Conservation (phyloP, 495 filamentous ascomycete genomes). For the Aspergillus saccharolyticus region DNA sequence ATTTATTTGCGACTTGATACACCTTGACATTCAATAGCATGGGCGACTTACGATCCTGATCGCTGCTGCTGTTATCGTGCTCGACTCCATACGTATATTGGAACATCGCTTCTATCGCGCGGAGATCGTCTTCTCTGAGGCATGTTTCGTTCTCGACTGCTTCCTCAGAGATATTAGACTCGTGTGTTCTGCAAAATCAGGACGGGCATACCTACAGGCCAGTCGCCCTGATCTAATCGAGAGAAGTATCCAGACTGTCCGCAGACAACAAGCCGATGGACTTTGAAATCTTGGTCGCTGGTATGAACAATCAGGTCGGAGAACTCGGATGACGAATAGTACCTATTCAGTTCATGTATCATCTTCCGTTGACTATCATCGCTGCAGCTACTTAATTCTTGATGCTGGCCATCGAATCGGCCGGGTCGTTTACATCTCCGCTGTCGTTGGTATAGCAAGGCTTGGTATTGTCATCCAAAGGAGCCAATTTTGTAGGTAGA, state of each 20-base stretch:
- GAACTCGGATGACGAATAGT: conserved; percentile 18
- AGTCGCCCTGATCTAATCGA: conserved; percentile 25
- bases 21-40: conserved; percentile 32
- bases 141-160: conserved; percentile 13
- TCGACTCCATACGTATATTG: conserved; percentile 28
- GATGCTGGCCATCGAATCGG: background rate
- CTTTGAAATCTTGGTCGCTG: conserved; percentile 26
- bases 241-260: conserved; percentile 36
- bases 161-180: conserved; percentile 16
- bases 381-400: background rate
- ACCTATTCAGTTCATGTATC: background rate
- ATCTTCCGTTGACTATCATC: background rate
- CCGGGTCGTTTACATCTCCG: background rate
- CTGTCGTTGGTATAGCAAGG: background rate
- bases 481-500: background rate
- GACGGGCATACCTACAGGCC: conserved; percentile 23
- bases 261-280: conserved; percentile 36
- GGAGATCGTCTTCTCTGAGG: conserved; percentile 25
- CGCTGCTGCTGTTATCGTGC: conserved; percentile 20
- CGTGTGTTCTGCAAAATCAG: background rate
- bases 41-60: conserved; percentile 14
- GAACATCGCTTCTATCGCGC: conserved; percentile 32
- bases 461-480: background rate
- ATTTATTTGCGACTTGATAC: conserved; percentile 43
- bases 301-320: conserved; percentile 37